Base-by-base conservation (phyloP, 2,329 filamentous ascomycete genomes). In the Zarea fungicola region DNA sequence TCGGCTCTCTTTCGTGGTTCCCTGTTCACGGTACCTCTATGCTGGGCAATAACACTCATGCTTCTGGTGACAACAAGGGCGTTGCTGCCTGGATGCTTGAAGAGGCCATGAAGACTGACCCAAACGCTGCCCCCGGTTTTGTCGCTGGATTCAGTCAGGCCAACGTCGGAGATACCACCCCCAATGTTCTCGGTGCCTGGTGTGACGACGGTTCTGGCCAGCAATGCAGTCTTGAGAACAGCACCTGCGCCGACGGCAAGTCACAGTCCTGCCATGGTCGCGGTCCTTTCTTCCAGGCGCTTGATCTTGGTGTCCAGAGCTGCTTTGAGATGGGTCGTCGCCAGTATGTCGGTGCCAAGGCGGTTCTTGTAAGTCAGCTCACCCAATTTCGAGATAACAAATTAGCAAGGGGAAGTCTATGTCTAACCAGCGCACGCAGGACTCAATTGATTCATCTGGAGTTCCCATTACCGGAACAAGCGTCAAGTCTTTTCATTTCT, bases 11-110 rank as follows among this genome's bases (percentile, higher is more conserved):
- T 50, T 93, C 89, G 13, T 97, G 91, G 88, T 96, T 91, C 64
- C 82, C 92, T 3, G 87, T 91, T 0, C 92, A 97, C 63, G 91
- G 91, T 40, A 97, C 92, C 0, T 95, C 89, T 1, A 80, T 96
- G 66, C 81, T 92, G 19, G 87, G 88, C 47, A 97, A 97, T 68
- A 96, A 96, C 67, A 96, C 90, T 0, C 75, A 96, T 13, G 81
- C 93, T 42, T 84, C 89, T 2, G 92, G 89, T 16, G 92, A 97
- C 65, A 97, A 97, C 72, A 97, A 97, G 69, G 92, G 92, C 10
- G 89, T 96, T 7, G 91, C 92, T 3, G 88, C 91, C 1, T 86
- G 85, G 62, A 72, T 96, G 11, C 84, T 96, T 46, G 92, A 97
- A 63, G 78, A 85, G 55, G 83, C 79, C 44, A 75, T 85, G 42